Evolutionary conservation across 129 eudicot genomes (phyloP).

Genomic region (sunflower (Helianthus annuus)): HanXRQr2.0-SUNRISE NC_035438.2:14102113-14102612

Average conservation of each 20-base stretch:
- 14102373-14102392: too few relatives aligned
- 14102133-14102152: not conserved
- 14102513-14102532: not conserved
- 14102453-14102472: too few relatives aligned
- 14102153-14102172: not conserved
- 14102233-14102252: not conserved
- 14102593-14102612: slow-evolving; percentile 6
- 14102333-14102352: not conserved
- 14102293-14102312: not conserved
- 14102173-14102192: not conserved
- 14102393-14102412: not conserved
- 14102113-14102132: not conserved
- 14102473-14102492: too few relatives aligned
- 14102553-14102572: not conserved
- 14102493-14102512: too few relatives aligned
- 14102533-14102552: not conserved
- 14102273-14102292: not conserved
- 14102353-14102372: too few relatives aligned
- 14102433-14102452: not conserved
- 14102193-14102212: not conserved
- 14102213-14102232: slow-evolving; percentile 1
- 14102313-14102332: not conserved
- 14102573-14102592: slow-evolving; percentile 17
- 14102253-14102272: not conserved
- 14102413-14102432: slow-evolving; percentile 9